Conservation (phyloP, 768 basidiomycete genomes). For the Rhizopogon roseolus region DNA sequence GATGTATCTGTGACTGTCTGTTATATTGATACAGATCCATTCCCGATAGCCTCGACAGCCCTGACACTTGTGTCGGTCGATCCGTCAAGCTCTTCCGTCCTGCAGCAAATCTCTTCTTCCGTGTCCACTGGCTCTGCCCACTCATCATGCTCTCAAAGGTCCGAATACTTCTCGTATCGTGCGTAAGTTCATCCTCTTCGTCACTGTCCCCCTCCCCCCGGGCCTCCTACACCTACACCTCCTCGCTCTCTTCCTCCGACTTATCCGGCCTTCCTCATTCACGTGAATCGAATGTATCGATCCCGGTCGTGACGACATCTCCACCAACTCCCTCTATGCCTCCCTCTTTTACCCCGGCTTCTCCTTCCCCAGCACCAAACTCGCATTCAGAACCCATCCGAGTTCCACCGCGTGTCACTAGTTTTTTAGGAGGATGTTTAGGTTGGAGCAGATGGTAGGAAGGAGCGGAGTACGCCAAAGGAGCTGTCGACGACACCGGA, state of each 20-base stretch:
- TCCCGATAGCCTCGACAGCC: too few relatives aligned
- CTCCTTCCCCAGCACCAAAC: constrained; percentile 49
- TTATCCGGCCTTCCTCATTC: constrained; percentile 4
- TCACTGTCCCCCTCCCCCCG: constrained; percentile 33
- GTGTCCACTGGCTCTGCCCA: constrained; percentile 24
- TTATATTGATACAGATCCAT: too few relatives aligned
- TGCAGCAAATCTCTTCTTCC: constrained; percentile 12
- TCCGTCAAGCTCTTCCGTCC: constrained; percentile 65
- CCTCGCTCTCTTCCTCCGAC: constrained; percentile 25
- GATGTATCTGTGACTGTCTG: too few relatives aligned
- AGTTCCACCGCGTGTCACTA: constrained; percentile 36
- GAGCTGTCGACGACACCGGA: constrained; percentile 87
- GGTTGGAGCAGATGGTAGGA: constrained; percentile 48
- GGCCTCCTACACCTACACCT: constrained; percentile 23
- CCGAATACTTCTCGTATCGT: constrained; percentile 71
- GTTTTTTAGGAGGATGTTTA: constrained; percentile 7
- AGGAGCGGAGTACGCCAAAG: constrained; percentile 79
- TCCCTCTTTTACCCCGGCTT: constrained; percentile 25
- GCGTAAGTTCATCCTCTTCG: constrained; percentile 32
- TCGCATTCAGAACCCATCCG: constrained; percentile 80
- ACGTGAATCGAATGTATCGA: constrained; percentile 34
- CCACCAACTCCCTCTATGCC: constrained; percentile 49
- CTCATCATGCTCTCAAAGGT: constrained; percentile 88
- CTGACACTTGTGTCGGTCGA: too few relatives aligned
- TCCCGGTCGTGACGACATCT: constrained; percentile 46